phyloP scores from a whole-genome alignment of 140 eudicot species.

The Oenanthe javanica region DNA sequence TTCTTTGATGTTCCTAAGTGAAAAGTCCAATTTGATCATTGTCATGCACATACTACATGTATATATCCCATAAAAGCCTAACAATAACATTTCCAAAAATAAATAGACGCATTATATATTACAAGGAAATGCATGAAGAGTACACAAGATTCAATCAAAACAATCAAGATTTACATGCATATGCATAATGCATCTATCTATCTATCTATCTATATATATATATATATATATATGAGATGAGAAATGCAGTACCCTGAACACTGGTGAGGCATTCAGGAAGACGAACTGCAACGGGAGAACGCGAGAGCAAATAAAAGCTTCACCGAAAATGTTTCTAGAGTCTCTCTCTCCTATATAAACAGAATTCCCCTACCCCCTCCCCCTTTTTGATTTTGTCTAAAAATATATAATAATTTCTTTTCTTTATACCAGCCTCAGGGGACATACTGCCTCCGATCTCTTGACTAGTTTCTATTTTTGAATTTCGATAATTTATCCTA shows the following conservation, averaged over 20 bases:
- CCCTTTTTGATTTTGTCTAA: not conserved
- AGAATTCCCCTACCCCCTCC: constrained; percentile 5
- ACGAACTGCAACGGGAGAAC: constrained; percentile 61
- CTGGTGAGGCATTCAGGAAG: constrained; percentile 97
- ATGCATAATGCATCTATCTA: too few species aligned
- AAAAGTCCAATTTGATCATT: not conserved
- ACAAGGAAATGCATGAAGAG: not conserved
- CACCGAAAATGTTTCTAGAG: constrained; percentile 17
- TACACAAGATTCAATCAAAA: not conserved
- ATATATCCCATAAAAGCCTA: not conserved
- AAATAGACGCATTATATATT: not conserved
- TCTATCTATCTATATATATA: too few species aligned
- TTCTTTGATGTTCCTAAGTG: not conserved
- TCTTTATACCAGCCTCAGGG: constrained; percentile 1
- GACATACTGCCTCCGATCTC: not conserved
- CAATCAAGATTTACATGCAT: not conserved
- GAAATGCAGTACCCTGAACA: constrained; percentile 53
- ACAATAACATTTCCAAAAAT: not conserved
- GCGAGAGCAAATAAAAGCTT: constrained; percentile 58
- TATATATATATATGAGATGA: too few species aligned
- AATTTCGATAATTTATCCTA: not conserved
- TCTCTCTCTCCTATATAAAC: not conserved
- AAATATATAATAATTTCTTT: not conserved
- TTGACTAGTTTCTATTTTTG: constrained; percentile 1
- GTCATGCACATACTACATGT: not conserved